A percentile compares a stretch with the other conserved stretches of the same genome.
Evolutionary conservation across 257 asterid genomes (phyloP).

Genomic region (Fraxinus excelsior): DNA sequence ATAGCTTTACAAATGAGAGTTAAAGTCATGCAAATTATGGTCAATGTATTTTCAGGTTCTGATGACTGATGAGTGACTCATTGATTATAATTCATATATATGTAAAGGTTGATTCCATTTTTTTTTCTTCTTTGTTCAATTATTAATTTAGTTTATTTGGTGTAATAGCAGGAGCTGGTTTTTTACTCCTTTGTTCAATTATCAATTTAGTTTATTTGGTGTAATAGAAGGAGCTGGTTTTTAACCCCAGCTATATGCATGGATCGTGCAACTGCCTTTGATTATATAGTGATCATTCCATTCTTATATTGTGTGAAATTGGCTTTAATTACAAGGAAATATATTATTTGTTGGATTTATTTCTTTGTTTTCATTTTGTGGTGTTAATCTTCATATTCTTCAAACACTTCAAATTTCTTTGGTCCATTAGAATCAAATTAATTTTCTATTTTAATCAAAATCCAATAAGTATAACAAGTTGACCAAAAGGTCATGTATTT

Average conservation of each 20-base stretch:
- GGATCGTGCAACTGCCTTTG: background rate
- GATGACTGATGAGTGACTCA: slow-evolving; percentile 18
- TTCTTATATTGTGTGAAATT: background rate
- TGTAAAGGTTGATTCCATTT: too few relatives aligned
- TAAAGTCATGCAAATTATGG: slow-evolving; percentile 59
- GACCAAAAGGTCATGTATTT: too few relatives aligned
- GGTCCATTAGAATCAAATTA: too few relatives aligned
- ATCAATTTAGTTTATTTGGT: background rate
- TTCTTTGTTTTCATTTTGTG: background rate
- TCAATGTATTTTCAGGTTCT: slow-evolving; percentile 35
- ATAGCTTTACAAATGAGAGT: slow-evolving; percentile 54
- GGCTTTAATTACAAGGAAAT: slow-evolving; percentile 1
- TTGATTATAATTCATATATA: background rate
- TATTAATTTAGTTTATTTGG: background rate
- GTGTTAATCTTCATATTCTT: too few relatives aligned
- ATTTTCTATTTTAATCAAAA: too few relatives aligned
- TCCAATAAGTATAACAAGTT: too few relatives aligned
- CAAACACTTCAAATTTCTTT: too few relatives aligned
- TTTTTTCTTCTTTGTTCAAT: background rate
- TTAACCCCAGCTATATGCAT: background rate
- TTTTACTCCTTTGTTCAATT: too few relatives aligned
- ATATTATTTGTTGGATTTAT: background rate
- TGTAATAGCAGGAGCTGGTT: background rate
- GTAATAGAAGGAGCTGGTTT: background rate
- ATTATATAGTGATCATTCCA: background rate